Percentiles rank a stretch among this genome's conserved stretches.
These are phyloP conservation scores for Leishmania turanica DNA, from an alignment of 208 protist genomes.

Conservation along the genomic window DNA sequence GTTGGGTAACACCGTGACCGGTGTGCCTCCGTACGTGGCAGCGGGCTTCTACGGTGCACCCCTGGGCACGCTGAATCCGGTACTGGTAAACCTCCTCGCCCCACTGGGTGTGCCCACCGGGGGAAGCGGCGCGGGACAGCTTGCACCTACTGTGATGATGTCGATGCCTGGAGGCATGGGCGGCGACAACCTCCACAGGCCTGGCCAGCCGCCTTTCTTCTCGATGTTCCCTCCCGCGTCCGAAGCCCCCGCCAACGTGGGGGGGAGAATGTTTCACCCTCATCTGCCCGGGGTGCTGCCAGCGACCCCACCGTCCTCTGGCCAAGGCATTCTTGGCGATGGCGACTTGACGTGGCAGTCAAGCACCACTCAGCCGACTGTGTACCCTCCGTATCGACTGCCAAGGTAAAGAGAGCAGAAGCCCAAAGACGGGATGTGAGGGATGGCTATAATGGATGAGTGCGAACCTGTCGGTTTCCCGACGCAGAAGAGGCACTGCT, in stretches of 20 bases:
- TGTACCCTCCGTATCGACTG: background rate
- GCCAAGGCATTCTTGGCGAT: conserved; percentile 20
- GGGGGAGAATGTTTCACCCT: background rate
- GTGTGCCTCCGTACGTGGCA: background rate
- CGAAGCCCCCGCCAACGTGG: background rate
- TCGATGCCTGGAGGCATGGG: background rate
- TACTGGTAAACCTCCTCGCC: conserved; percentile 20
- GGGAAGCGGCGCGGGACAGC: background rate
- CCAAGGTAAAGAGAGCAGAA: background rate
- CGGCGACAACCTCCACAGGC: background rate
- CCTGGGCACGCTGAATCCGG: conserved; percentile 20
- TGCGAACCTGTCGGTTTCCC: background rate
- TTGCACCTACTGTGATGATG: conserved; percentile 2
- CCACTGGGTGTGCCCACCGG: conserved; percentile 9
- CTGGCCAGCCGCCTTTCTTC: conserved; percentile 3
- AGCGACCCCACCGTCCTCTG: background rate
- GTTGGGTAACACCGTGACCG: background rate
- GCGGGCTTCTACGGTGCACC: conserved; percentile 7
- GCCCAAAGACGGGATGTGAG: background rate
- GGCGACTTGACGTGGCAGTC: conserved; percentile 11
- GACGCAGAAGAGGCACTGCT: background rate
- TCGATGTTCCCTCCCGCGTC: background rate
- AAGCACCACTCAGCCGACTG: conserved; percentile 8
- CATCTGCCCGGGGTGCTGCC: background rate
- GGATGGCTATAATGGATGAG: background rate